Conservation (phyloP, 805 yeast species). For the Blastobotrys terrestris region DNA sequence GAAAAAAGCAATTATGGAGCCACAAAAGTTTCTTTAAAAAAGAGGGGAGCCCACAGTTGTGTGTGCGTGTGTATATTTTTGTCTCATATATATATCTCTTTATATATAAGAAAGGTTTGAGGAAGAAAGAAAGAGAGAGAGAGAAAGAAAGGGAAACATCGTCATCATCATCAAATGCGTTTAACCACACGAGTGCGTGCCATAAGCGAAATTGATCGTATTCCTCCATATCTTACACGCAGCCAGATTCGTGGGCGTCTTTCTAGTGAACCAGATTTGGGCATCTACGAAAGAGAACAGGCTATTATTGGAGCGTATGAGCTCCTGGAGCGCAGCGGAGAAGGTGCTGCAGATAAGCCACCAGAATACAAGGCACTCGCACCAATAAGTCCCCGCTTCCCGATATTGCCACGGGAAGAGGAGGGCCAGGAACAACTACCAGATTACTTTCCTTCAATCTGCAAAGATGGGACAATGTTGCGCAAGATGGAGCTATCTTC, state of each 20-base stretch:
- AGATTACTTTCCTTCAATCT: slow-evolving; percentile 56
- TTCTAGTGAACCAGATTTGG: background rate
- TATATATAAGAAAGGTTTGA: too few relatives aligned
- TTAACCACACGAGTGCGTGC: background rate
- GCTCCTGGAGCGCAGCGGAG: background rate
- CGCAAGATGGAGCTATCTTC: slow-evolving; percentile 71
- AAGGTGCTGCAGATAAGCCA: slow-evolving; percentile 20
- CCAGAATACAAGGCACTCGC: slow-evolving; percentile 34
- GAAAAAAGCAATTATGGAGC: background rate
- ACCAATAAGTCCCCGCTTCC: slow-evolving; percentile 33
- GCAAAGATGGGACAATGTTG: slow-evolving; percentile 48
- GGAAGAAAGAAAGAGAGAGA: too few relatives aligned
- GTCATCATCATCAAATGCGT: too few relatives aligned
- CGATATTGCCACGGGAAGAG: slow-evolving; percentile 29
- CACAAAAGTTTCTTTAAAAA: background rate
- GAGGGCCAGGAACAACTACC: slow-evolving; percentile 49
- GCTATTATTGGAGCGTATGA: background rate
- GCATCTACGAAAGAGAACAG: background rate
- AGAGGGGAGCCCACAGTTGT: too few relatives aligned
- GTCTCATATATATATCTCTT: too few relatives aligned
- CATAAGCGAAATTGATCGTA: background rate
- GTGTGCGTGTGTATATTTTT: too few relatives aligned
- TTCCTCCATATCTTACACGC: background rate
- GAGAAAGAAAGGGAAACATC: too few relatives aligned
- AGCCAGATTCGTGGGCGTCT: background rate